A percentile compares a stretch with the other conserved stretches of the same genome.
phyloP scores from a whole-genome alignment of 495 filamentous ascomycete genomes.

The Annulohypoxylon bovei region DNA sequence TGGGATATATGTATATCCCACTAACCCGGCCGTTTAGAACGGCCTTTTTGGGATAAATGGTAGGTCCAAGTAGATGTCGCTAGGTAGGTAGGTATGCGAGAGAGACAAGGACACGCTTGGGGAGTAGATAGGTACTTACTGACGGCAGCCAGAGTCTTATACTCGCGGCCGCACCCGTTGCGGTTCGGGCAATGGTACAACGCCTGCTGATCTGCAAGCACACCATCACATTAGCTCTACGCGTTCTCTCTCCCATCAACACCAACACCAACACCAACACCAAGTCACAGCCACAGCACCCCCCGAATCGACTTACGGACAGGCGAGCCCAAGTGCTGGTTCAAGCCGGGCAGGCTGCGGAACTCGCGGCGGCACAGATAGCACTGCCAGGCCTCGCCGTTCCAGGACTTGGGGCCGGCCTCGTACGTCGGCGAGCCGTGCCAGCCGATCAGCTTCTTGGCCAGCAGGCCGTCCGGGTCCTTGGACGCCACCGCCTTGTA shows the following conservation, averaged over 20 bases:
- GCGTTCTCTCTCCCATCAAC: not conserved
- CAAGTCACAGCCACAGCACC: not conserved
- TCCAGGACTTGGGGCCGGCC: conserved; percentile 38
- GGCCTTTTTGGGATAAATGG: not conserved
- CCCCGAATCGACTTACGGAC: conserved; percentile 36
- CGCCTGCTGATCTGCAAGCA: conserved; percentile 51
- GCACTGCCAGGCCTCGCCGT: conserved; percentile 45
- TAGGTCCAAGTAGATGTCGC: not conserved
- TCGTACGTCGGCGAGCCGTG: conserved; percentile 26
- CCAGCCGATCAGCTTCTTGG: conserved; percentile 50
- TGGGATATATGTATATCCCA: not conserved
- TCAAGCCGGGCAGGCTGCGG: conserved; percentile 6
- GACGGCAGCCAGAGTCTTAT: conserved; percentile 56
- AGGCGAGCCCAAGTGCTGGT: conserved; percentile 50
- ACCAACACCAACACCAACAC: not conserved
- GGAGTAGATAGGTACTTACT: conserved; percentile 34
- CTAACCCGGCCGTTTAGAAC: not conserved
- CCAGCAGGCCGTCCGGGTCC: conserved; percentile 46
- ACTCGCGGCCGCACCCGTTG: conserved; percentile 54
- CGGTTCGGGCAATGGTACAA: conserved; percentile 65
- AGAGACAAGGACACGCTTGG: not conserved
- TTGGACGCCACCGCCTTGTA: conserved; percentile 45
- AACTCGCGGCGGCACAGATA: conserved; percentile 48
- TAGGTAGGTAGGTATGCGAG: too few species aligned
- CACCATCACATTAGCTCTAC: not conserved